These are phyloP conservation scores for Suhomyces vadensis DNA, from an alignment of 805 yeast species.

Conservation along the genomic window DNA sequence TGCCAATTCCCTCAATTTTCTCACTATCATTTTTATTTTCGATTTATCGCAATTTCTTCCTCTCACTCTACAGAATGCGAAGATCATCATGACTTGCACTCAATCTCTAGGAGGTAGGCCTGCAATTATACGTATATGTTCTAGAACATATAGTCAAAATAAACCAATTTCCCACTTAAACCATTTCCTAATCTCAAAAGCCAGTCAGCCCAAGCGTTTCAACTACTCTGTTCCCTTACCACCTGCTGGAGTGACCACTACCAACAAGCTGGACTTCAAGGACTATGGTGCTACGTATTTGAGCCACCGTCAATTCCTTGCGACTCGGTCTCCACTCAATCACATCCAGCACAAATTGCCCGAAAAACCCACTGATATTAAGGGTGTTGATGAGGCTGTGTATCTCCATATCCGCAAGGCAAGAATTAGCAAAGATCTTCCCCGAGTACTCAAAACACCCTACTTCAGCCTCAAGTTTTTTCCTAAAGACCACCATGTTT, in stretches of 20 bases:
- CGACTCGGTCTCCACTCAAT: slow-evolving; percentile 9
- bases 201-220: neutral
- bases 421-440: slow-evolving; percentile 11
- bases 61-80: too few species aligned
- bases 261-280: slow-evolving; percentile 6
- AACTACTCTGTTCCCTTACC: neutral
- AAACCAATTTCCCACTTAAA: too few species aligned
- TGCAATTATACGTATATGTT: too few species aligned
- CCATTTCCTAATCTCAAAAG: neutral
- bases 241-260: neutral
- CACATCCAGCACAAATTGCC: slow-evolving; percentile 22
- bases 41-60: too few species aligned
- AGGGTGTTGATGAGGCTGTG: slow-evolving; percentile 32
- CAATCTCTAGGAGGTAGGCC: too few species aligned
- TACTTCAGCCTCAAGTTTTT: slow-evolving; percentile 30
- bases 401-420: slow-evolving; percentile 11
- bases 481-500: slow-evolving; percentile 29
- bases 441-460: slow-evolving; percentile 17
- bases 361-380: slow-evolving; percentile 31
- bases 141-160: too few species aligned
- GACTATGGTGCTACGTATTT: slow-evolving; percentile 1
- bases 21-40: too few species aligned
- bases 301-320: slow-evolving; percentile 9
- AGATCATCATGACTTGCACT: too few species aligned
- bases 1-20: too few species aligned